A percentile compares a stretch with the other conserved stretches of the same genome.
These are phyloP conservation scores for Clarireedia monteithiana DNA, from an alignment of 2,329 filamentous ascomycete genomes.

Conservation along the genomic window DNA sequence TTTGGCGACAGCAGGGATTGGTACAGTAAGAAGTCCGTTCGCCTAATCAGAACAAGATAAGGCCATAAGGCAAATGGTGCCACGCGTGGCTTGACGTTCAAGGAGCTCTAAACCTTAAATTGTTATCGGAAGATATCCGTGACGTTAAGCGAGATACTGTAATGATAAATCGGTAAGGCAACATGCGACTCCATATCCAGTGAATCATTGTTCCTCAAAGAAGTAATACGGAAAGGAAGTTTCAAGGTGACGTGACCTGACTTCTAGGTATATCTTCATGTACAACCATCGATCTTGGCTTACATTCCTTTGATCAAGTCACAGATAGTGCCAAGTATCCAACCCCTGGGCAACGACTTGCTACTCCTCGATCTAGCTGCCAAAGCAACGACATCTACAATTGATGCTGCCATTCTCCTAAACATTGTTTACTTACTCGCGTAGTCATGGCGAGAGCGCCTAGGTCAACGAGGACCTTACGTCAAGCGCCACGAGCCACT, in stretches of 20 bases:
- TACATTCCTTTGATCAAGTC: not conserved
- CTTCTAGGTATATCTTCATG: not conserved
- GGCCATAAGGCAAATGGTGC: too few species aligned
- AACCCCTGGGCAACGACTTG: not conserved
- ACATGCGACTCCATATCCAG: not conserved
- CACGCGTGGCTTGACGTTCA: too few species aligned
- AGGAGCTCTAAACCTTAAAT: too few species aligned
- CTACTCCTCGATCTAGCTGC: not conserved
- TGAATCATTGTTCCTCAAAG: not conserved
- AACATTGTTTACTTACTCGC: not conserved
- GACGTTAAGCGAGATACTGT: too few species aligned
- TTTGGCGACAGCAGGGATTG: too few species aligned
- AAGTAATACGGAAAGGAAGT: not conserved
- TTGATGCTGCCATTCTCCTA: not conserved
- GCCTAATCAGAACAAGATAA: too few species aligned
- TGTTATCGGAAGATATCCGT: too few species aligned
- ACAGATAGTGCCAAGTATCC: not conserved
- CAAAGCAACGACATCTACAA: not conserved
- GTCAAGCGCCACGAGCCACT: conserved; percentile 1
- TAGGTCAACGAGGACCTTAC: not conserved
- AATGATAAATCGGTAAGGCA: too few species aligned
- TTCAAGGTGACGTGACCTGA: not conserved
- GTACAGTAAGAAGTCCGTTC: too few species aligned
- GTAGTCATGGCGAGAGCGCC: conserved; percentile 2
- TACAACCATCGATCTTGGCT: not conserved